These are phyloP conservation scores for Fonsecaea nubica DNA, from an alignment of 2,329 filamentous ascomycete genomes.

Conservation along the genomic window DNA sequence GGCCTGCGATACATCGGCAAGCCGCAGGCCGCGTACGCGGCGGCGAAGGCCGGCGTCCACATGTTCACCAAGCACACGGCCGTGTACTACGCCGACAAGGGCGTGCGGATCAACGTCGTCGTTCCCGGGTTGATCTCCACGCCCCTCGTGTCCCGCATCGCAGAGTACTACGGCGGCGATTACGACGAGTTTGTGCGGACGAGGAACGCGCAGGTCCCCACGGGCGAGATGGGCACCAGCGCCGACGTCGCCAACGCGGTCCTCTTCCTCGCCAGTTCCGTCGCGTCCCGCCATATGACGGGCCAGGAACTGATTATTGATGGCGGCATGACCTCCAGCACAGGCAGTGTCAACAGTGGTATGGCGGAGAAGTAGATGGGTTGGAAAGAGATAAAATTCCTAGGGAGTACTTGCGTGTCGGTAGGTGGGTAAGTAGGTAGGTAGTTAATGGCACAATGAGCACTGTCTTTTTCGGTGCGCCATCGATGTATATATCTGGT, in stretches of 20 bases:
- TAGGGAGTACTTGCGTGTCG: too few relatives aligned
- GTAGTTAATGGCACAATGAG: too few relatives aligned
- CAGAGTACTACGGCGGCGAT: conserved; percentile 53
- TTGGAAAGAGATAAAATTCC: too few relatives aligned
- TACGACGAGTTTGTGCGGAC: conserved; percentile 59
- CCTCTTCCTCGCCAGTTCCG: conserved; percentile 43
- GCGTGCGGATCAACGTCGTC: conserved; percentile 62
- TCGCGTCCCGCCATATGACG: conserved; percentile 45
- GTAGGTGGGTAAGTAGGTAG: too few relatives aligned
- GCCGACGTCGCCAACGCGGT: conserved; percentile 46
- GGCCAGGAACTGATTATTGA: conserved; percentile 48
- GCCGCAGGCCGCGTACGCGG: conserved; percentile 62
- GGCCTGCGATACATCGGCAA: conserved; percentile 60
- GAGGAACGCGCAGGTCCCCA: conserved; percentile 57
- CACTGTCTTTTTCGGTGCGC: too few relatives aligned
- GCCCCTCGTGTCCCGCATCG: conserved; percentile 55
- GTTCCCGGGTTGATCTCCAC: conserved; percentile 65
- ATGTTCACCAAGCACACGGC: conserved; percentile 59
- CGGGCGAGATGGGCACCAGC: conserved; percentile 45
- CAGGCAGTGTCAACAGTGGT: conserved; percentile 16
- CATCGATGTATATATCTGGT: too few relatives aligned
- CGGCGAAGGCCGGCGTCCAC: conserved; percentile 59
- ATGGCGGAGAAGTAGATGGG: not conserved
- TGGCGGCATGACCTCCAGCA: conserved; percentile 45
- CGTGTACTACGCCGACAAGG: conserved; percentile 49